phyloP scores from a whole-genome alignment of 768 basidiomycete genomes.

The Suillus sp. region DNA sequence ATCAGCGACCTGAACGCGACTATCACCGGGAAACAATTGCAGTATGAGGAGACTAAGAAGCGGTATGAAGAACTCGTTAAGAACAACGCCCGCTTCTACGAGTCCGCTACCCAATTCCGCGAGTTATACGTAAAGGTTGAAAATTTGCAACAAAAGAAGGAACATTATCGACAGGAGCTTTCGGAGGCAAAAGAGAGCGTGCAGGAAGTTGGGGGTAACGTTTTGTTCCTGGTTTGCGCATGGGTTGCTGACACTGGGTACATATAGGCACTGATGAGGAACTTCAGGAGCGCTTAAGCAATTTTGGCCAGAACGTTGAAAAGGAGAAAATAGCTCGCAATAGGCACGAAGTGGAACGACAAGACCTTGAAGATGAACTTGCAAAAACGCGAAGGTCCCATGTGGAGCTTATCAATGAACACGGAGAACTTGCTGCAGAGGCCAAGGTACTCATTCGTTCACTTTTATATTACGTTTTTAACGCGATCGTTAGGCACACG shows the following conservation, averaged over 20 bases:
- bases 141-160: constrained; percentile 60
- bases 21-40: constrained; percentile 71
- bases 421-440: constrained; percentile 73
- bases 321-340: constrained; percentile 51
- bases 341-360: constrained; percentile 50
- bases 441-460: constrained; percentile 54
- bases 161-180: constrained; percentile 62
- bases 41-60: constrained; percentile 70
- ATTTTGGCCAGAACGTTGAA: constrained; percentile 60
- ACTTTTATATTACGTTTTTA: not conserved
- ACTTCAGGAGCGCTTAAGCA: constrained; percentile 54
- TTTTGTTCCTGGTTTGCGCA: not conserved
- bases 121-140: constrained; percentile 78
- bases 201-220: constrained; percentile 62
- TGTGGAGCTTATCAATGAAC: constrained; percentile 55
- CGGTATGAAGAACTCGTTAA: constrained; percentile 64
- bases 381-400: constrained; percentile 50
- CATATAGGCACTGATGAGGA: constrained; percentile 71
- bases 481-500: constrained; percentile 59
- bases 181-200: constrained; percentile 63
- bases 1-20: constrained; percentile 58
- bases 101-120: constrained; percentile 81
- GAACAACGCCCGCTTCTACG: constrained; percentile 79
- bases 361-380: constrained; percentile 67
- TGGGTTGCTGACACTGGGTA: not conserved